Base-by-base conservation (phyloP, 1,284 basidiomycete genomes). In the Boletus smithii region DNA sequence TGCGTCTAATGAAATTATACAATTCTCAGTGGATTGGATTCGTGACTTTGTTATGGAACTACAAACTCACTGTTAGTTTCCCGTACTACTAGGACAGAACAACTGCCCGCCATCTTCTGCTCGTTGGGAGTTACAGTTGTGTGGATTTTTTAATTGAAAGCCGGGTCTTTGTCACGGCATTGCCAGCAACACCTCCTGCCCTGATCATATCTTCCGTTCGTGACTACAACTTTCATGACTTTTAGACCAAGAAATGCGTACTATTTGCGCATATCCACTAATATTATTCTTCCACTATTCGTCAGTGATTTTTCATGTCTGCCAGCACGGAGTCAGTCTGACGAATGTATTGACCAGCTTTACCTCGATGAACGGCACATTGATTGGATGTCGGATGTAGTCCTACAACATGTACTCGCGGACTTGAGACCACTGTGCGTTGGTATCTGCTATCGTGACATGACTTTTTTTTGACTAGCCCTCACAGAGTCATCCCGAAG, bases 351-450 rank as follows among this genome's bases (percentile, higher is more conserved):
- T 54, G 8, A 17, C 40, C 34, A 88, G 86, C 64, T 90, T 11
- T 90, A 88, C 62, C 74, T 90, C 13, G 87, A 90, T 59, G 83
- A 85, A 54, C 75, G 77, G n/a, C 88, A 90, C 66, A 61, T 84
- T 14, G 73, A 79, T 36, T 90, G 88, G 88, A 90, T 90, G 87
- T 80, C 84, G 6, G 86, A 90, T 53, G 56, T 69, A 22, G 70
- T 82, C 34, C 68, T 90, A 11, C 86, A 88, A 58, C 77, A 80
- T 58, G 82, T 90, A 20, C 72, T 90, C 3, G 74, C 77, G 13
- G 87, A 90, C 60, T 63, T 90, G 37, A 74, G 82, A 55, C 83
- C 83, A 49, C 66, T 80, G 88, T 88, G 51, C 55, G 76, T 56
- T 30, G 49, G 43, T 36, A 42, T 38, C 11, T 43, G 20, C 10